Conservation (phyloP, 805 yeast species). For the Helenozyma baotianmanensis region DNA sequence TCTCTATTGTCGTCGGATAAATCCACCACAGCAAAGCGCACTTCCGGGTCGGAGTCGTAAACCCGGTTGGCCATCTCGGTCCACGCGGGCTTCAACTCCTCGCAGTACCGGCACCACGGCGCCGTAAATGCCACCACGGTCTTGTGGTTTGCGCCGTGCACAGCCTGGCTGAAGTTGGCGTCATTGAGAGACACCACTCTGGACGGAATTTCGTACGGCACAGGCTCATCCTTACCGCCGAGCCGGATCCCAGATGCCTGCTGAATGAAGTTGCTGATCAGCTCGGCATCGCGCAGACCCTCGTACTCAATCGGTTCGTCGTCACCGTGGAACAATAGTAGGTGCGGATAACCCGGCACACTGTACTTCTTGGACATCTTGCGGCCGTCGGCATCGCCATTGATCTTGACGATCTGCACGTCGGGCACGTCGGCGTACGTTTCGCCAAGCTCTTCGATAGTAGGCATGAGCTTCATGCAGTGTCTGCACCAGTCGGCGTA, state of each 20-base stretch:
- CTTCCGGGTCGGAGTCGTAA: slow-evolving; percentile 33
- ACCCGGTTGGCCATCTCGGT: slow-evolving; percentile 46
- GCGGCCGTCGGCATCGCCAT: slow-evolving; percentile 54
- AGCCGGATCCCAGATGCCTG: slow-evolving; percentile 26
- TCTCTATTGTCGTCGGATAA: slow-evolving; percentile 8
- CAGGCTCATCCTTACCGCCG: slow-evolving; percentile 3
- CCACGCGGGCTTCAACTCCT: slow-evolving; percentile 48
- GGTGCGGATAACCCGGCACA: slow-evolving; percentile 63
- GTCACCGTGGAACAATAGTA: slow-evolving; percentile 53
- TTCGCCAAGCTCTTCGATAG: slow-evolving; percentile 26
- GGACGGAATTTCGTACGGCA: slow-evolving; percentile 1
- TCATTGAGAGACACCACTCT: slow-evolving; percentile 8
- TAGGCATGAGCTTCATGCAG: slow-evolving; percentile 55
- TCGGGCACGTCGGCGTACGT: slow-evolving; percentile 27
- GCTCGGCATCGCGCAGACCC: slow-evolving; percentile 49
- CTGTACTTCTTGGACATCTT: slow-evolving; percentile 46
- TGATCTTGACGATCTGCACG: slow-evolving; percentile 49
- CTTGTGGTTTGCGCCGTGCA: slow-evolving; percentile 25
- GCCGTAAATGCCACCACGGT: slow-evolving; percentile 54
- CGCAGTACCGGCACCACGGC: slow-evolving; percentile 58
- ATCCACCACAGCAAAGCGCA: slow-evolving; percentile 36
- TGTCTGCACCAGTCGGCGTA: slow-evolving; percentile 74
- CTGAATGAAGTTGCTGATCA: slow-evolving; percentile 50
- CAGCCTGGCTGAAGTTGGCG: slow-evolving; percentile 38
- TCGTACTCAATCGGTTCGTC: slow-evolving; percentile 50